These are phyloP conservation scores for Chlamydomonas sp. DNA, from an alignment of 139 green algal species.

Conservation along the genomic window DNA sequence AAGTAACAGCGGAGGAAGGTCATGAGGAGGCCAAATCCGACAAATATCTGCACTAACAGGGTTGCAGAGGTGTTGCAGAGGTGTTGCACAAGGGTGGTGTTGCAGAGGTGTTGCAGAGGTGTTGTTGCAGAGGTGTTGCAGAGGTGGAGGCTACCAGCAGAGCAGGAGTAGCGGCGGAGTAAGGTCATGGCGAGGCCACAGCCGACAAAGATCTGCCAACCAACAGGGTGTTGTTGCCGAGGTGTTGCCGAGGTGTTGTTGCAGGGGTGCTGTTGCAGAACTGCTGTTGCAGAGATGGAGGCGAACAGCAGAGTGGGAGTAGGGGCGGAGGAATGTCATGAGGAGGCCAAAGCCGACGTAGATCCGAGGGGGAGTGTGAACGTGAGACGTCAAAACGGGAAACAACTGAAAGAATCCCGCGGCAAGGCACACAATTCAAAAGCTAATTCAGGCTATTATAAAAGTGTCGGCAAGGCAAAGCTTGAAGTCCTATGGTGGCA, in stretches of 20 bases:
- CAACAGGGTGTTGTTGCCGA: neutral
- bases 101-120: no score
- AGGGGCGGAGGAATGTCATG: conserved; percentile 58
- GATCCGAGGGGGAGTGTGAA: neutral
- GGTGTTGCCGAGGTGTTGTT: no score
- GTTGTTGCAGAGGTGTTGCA: no score
- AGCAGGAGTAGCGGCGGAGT: conserved; percentile 42
- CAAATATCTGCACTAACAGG: conserved; percentile 19
- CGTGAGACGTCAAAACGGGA: no score
- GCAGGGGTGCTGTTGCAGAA: no score
- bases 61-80: neutral
- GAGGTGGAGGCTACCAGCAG: conserved; percentile 54
- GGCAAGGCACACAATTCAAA: no score
- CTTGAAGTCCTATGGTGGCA: no score
- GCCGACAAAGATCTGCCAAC: conserved; percentile 41
- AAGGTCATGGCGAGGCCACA: conserved; percentile 68
- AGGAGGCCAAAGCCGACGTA: conserved; percentile 59
- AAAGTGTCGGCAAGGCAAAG: no score
- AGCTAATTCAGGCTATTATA: no score
- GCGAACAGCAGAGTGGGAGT: conserved; percentile 40
- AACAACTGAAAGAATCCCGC: no score
- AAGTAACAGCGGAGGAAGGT: conserved; percentile 53
- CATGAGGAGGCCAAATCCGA: conserved; percentile 63
- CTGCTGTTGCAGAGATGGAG: no score
- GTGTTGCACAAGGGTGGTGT: no score